phyloP scores from a whole-genome alignment of 441 rosid species.

The Arabidopsis lyrata region DNA sequence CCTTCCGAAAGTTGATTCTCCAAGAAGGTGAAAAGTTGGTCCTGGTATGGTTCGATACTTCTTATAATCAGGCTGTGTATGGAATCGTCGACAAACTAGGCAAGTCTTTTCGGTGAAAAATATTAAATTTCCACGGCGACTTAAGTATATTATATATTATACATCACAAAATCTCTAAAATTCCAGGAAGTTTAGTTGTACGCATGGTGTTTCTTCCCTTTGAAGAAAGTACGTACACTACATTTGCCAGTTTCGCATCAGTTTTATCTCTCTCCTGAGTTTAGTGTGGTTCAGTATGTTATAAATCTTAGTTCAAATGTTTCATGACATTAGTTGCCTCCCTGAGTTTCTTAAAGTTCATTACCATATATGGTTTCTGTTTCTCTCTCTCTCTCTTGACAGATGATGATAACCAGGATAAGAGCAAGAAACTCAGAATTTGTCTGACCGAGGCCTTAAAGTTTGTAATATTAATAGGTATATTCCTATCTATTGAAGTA shows the following conservation, averaged over 20 bases:
- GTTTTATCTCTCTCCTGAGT: constrained; percentile 73
- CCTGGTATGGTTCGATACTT: constrained; percentile 93
- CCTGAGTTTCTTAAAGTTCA: constrained; percentile 16
- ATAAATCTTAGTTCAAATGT: constrained; percentile 11
- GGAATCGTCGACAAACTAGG: constrained; percentile 95
- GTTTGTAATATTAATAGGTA: constrained; percentile 88
- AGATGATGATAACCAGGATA: constrained; percentile 63
- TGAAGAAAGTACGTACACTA: constrained; percentile 92
- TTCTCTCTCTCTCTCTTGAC: constrained; percentile 37
- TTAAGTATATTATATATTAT: background rate
- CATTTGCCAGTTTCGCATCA: constrained; percentile 97
- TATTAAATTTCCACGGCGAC: background rate
- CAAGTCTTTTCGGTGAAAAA: constrained; percentile 45
- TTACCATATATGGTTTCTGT: background rate
- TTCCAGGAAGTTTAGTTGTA: constrained; percentile 90
- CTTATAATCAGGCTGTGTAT: constrained; percentile 94
- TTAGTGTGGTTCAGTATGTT: constrained; percentile 15
- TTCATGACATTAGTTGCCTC: constrained; percentile 1
- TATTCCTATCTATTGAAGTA: constrained; percentile 8
- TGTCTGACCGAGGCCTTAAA: constrained; percentile 81
- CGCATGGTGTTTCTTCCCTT: constrained; percentile 93
- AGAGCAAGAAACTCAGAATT: constrained; percentile 61
- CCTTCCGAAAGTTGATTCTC: constrained; percentile 82
- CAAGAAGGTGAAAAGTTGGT: constrained; percentile 97
- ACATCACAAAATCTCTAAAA: constrained; percentile 8